Evolutionary conservation across 2,329 filamentous ascomycete genomes (phyloP).

Genomic region (Helotiales sp.): DNA sequence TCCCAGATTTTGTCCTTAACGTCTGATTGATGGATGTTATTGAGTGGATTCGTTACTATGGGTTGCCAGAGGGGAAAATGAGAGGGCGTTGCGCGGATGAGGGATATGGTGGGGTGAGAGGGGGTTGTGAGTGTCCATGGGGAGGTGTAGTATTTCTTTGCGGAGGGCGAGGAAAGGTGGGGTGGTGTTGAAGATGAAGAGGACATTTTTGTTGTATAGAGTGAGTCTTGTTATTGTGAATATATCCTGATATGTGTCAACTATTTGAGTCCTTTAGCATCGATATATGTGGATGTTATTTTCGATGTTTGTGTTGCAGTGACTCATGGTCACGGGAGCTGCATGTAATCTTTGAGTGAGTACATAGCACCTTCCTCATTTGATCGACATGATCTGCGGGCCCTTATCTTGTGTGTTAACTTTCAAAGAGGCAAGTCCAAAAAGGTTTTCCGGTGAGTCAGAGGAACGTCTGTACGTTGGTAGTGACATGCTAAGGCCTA

Average conservation of each 20-base stretch:
- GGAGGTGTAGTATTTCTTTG: constrained; percentile 39
- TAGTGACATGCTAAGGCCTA: too few relatives aligned
- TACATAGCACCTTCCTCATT: not conserved
- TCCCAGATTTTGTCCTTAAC: constrained; percentile 6
- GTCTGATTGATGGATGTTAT: not conserved
- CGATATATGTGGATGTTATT: not conserved
- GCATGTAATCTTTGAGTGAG: not conserved
- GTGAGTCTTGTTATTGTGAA: not conserved
- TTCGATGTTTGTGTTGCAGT: not conserved
- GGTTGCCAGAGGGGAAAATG: constrained; percentile 44
- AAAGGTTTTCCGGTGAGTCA: too few relatives aligned
- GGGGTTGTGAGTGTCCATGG: constrained; percentile 48
- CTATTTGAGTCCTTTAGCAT: not conserved
- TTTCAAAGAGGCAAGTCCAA: too few relatives aligned
- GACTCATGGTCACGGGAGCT: too few relatives aligned
- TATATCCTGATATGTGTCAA: not conserved
- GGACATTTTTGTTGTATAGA: not conserved
- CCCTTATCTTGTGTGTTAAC: too few relatives aligned
- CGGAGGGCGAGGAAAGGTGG: not conserved
- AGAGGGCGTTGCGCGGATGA: constrained; percentile 50
- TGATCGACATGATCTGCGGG: too few relatives aligned
- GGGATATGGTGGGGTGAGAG: constrained; percentile 50
- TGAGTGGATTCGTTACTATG: constrained; percentile 34
- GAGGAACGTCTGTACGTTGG: too few relatives aligned
- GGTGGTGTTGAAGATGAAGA: not conserved